phyloP scores from a whole-genome alignment of 441 rosid species.

The Croton setiger region DNA sequence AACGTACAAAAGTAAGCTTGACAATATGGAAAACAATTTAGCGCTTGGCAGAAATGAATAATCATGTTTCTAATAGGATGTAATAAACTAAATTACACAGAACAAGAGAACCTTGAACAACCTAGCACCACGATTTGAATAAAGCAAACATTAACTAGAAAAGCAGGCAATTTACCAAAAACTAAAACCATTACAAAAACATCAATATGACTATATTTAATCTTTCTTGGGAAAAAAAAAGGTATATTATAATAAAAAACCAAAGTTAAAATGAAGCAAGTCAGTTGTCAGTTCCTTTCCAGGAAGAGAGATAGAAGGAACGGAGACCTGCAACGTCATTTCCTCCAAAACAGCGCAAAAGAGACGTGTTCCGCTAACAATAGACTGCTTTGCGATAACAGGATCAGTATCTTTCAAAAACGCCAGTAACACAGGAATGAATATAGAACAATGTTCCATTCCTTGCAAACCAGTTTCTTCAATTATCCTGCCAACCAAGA shows the following conservation, averaged over 20 bases:
- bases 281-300: not conserved
- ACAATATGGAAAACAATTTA: not conserved
- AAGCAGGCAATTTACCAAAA: not conserved
- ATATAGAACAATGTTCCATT: constrained; percentile 53
- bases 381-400: constrained; percentile 59
- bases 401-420: constrained; percentile 63
- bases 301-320: constrained; percentile 1
- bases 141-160: not conserved
- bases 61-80: not conserved
- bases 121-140: not conserved
- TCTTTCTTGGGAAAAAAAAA: too few relatives aligned
- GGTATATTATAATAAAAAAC: not conserved
- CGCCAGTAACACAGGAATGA: constrained; percentile 60
- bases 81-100: not conserved
- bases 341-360: constrained; percentile 70
- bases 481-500: constrained; percentile 65
- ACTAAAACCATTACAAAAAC: not conserved
- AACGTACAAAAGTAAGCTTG: not conserved
- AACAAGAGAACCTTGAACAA: not conserved
- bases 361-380: constrained; percentile 65
- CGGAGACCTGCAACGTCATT: constrained; percentile 78
- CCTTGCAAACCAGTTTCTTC: constrained; percentile 74
- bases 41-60: not conserved
- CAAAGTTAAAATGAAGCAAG: not conserved
- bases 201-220: not conserved